Evolutionary conservation across 177 flowering plant genomes (phyloP), one percentile per base, ranked within the genome.

Genomic region (Vitis hybrid): DNA sequence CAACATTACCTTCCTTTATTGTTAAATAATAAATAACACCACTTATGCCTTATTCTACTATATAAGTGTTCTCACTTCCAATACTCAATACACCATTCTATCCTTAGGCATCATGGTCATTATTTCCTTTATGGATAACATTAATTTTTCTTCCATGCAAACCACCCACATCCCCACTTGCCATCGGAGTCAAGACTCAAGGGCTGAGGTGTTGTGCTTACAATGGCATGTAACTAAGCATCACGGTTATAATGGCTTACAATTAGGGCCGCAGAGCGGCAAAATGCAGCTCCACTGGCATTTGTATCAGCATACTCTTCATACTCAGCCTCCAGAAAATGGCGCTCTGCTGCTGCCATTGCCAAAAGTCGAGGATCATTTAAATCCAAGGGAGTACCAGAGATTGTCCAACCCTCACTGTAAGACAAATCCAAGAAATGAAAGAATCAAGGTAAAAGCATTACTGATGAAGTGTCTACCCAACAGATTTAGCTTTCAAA

Each of bases 311-410:
- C 85, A 79, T 85, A 85, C 51, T 84, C 90, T 66, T 87, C 89
- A 79, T 84, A 82, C 10, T 87, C 86, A 57, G 86, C 75, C 51
- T 80, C 88, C 55, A 81, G 65, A 55, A 81, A 73, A 71, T 75
- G 87, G 67, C 85, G 87, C 49, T 85, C 87, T 49, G 91, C 88
- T 5, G 84, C 88, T 18, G 91, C 86, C 89, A 85, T 78, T 61
- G 91, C 86, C 73, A 84, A 71, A 39, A 87, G 75, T 22, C 83
- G 83, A 68, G 88, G 89, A 49, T 86, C 89, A 68, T 73, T 81
- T 76, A 84, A 73, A 73, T 86, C 81, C 69, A 86, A 58, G 60
- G 86, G 87, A 70, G 83, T 66, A 49, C 88, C 88, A 60, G 88
- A 63, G 52, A 82, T 72, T 3, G 86, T 76, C 91, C 91, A 87